A percentile compares a stretch with the other conserved stretches of the same genome.
phyloP scores from a whole-genome alignment of 352 stramenopile genomes.

The Phytophthora capsici region DNA sequence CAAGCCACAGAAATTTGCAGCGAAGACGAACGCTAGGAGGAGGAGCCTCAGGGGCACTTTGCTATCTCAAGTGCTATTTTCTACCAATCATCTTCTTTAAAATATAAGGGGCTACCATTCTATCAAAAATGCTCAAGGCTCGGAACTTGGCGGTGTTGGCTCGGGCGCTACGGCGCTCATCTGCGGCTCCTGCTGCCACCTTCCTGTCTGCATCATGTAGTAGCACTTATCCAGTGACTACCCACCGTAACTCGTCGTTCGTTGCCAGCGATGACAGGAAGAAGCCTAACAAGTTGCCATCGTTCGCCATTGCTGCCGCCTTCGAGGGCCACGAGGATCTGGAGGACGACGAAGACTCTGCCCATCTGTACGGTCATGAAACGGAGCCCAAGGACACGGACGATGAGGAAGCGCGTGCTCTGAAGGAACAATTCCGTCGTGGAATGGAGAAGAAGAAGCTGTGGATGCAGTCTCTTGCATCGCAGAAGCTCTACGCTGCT shows the following conservation, averaged over 20 bases:
- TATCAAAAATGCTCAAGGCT: constrained; percentile 20
- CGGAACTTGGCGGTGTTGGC: constrained; percentile 27
- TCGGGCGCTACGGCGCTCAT: constrained; percentile 21
- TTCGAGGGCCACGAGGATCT: constrained; percentile 63
- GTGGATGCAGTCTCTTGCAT: constrained; percentile 63
- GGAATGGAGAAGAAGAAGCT: constrained; percentile 71
- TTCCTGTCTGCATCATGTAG: not conserved
- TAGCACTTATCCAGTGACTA: not conserved
- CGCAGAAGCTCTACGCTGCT: constrained; percentile 40
- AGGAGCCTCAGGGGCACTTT: no score
- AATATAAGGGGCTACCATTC: constrained; percentile 19
- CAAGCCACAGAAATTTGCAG: not conserved
- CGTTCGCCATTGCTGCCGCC: constrained; percentile 59
- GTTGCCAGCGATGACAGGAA: constrained; percentile 1
- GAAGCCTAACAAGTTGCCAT: constrained; percentile 38
- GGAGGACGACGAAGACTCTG: constrained; percentile 31
- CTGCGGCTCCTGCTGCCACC: not conserved
- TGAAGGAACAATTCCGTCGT: constrained; percentile 53
- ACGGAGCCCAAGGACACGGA: constrained; percentile 15
- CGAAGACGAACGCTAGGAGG: not conserved
- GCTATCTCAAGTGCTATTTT: no score
- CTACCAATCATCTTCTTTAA: constrained; percentile 1
- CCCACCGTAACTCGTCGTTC: constrained; percentile 27
- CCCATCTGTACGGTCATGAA: constrained; percentile 31
- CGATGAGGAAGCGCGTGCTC: constrained; percentile 29